Percentiles rank a stretch among this genome's conserved stretches.
These are phyloP conservation scores for Lodderomyces elongisporus DNA, from an alignment of 1,139 yeast species.

Conservation along the genomic window DNA sequence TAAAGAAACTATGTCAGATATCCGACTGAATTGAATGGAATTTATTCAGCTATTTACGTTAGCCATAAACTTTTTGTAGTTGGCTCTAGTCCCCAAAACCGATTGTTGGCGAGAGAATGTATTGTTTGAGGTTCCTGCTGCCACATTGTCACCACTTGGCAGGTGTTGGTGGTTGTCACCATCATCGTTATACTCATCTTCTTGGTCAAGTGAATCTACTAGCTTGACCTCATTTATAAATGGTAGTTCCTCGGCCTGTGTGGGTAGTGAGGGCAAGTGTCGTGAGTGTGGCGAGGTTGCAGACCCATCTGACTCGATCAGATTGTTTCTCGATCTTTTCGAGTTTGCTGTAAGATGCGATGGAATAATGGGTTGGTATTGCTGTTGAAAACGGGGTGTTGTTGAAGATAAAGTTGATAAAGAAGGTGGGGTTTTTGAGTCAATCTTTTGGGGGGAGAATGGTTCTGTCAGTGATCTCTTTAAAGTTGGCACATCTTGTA, in stretches of 20 bases:
- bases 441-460: no score
- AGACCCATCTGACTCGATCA: slow-evolving; percentile 4
- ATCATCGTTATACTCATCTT: background rate
- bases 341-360: background rate
- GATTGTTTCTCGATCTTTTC: slow-evolving; percentile 4
- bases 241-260: slow-evolving; percentile 30
- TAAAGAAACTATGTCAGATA: no score
- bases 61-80: slow-evolving; percentile 36
- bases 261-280: slow-evolving; percentile 14
- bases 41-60: slow-evolving; percentile 18
- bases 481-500: slow-evolving; percentile 6
- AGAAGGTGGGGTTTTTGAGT: no score
- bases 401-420: no score
- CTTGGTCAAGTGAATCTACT: slow-evolving; percentile 9
- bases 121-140: background rate
- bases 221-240: slow-evolving; percentile 36
- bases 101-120: slow-evolving; percentile 13
- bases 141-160: background rate
- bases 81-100: slow-evolving; percentile 38
- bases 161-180: no score
- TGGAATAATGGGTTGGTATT: slow-evolving; percentile 1
- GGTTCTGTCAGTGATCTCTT: slow-evolving; percentile 11
- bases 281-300: slow-evolving; percentile 3
- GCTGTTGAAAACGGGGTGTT: background rate
- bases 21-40: no score